phyloP scores from a whole-genome alignment of 2,329 filamentous ascomycete species.

The Gliomastix tumulicola region DNA sequence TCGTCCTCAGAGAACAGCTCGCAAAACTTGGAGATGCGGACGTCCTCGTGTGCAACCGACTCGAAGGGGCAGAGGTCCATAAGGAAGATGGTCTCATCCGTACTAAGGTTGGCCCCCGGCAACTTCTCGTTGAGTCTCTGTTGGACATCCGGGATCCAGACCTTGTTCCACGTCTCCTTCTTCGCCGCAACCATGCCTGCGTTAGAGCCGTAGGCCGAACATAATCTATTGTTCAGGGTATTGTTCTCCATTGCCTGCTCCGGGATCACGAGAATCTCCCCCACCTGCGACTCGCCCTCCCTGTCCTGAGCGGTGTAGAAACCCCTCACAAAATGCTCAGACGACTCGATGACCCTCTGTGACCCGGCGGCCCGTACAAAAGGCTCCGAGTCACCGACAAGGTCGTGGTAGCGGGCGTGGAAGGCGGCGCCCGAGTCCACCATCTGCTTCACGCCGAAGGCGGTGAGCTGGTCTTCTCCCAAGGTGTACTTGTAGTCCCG shows the following conservation, averaged over 20 bases:
- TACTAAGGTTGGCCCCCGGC: conserved; percentile 57
- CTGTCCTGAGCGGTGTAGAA: conserved; percentile 47
- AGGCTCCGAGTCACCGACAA: conserved; percentile 51
- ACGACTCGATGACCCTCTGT: conserved; percentile 66
- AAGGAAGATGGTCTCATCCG: conserved; percentile 57
- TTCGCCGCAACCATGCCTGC: conserved; percentile 39
- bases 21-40: conserved; percentile 63
- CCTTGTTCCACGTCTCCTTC: conserved; percentile 49
- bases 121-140: conserved; percentile 63
- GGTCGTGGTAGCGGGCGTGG: conserved; percentile 61
- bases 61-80: conserved; percentile 90
- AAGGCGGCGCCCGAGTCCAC: conserved; percentile 70
- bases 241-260: conserved; percentile 68
- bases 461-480: conserved; percentile 61
- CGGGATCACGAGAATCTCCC: conserved; percentile 59
- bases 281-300: conserved; percentile 34
- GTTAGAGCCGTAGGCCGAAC: conserved; percentile 56
- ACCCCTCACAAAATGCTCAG: conserved; percentile 67
- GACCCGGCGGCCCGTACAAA: conserved; percentile 69
- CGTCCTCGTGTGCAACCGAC: conserved; percentile 58
- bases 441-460: conserved; percentile 62
- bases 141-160: conserved; percentile 63
- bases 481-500: conserved; percentile 64
- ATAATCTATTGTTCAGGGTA: conserved; percentile 69
- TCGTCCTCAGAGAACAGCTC: conserved; percentile 64